A percentile compares a stretch with the other conserved stretches of the same genome.
These are phyloP conservation scores for Agapanthus africanus DNA, from an alignment of 106 monocot genomes.

Conservation along the genomic window DNA sequence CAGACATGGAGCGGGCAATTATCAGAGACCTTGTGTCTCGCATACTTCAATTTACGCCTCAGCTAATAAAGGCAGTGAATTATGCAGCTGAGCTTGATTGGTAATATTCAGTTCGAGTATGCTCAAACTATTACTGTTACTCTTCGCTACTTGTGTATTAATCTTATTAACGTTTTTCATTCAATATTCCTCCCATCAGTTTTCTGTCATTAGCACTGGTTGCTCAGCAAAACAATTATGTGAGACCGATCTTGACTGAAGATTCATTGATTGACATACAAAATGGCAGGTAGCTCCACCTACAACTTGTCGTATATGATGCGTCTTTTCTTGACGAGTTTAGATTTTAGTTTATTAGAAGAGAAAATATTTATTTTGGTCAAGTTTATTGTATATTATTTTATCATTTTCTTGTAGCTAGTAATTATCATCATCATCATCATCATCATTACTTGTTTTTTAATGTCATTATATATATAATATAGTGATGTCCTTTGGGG, in stretches of 20 bases:
- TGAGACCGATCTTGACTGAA: slow-evolving; percentile 76
- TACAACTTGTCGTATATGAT: no score
- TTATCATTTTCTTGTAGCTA: no score
- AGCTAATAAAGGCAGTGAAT: slow-evolving; percentile 65
- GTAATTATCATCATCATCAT: no score
- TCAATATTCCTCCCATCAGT: slow-evolving; percentile 22
- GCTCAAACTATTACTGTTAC: not conserved
- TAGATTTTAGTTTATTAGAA: not conserved
- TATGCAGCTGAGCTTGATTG: slow-evolving; percentile 99
- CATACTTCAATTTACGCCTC: slow-evolving; percentile 59
- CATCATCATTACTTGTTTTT: no score
- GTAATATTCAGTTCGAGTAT: slow-evolving; percentile 21
- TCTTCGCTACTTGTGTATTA: not conserved
- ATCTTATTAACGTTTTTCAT: not conserved
- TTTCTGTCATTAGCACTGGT: slow-evolving; percentile 69
- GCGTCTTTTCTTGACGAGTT: not conserved
- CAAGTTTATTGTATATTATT: no score
- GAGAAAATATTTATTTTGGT: no score
- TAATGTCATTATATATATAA: no score
- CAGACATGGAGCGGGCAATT: slow-evolving; percentile 98
- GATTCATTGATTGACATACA: slow-evolving; percentile 76
- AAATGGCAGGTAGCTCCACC: slow-evolving; percentile 70
- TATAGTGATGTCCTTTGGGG: no score
- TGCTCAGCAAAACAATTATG: slow-evolving; percentile 91
- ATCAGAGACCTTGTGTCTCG: slow-evolving; percentile 79